phyloP scores from a whole-genome alignment of 2,329 filamentous ascomycete genomes.

The Sporothrix pallida region DNA sequence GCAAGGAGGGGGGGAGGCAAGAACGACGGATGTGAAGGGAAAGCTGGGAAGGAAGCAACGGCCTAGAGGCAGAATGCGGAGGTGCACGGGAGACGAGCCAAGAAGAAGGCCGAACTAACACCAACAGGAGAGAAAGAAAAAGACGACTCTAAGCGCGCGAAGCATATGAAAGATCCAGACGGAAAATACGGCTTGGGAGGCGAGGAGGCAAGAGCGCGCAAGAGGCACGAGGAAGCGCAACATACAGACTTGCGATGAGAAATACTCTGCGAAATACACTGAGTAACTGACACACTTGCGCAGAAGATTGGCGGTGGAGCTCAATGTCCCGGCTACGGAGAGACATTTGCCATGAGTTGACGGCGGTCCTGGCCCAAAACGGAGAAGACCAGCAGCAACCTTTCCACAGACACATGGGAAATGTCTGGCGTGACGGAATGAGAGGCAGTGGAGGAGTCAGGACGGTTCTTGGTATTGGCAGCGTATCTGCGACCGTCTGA shows the following conservation, averaged over 20 bases:
- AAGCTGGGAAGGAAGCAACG: constrained; percentile 12
- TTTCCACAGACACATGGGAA: constrained; percentile 15
- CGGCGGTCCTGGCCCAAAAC: constrained; percentile 12
- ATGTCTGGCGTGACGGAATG: constrained; percentile 22
- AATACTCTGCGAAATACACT: background rate
- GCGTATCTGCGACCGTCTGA: no score
- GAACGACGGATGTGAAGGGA: constrained; percentile 5
- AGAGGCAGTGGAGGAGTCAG: constrained; percentile 15
- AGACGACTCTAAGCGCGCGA: background rate
- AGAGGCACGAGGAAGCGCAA: background rate
- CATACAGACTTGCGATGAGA: background rate
- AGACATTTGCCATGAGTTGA: constrained; percentile 12
- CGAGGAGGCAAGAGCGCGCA: background rate
- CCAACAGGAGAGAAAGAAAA: background rate
- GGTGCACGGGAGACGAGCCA: background rate
- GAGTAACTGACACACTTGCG: background rate
- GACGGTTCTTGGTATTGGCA: no score
- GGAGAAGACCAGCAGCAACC: constrained; percentile 6
- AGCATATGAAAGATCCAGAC: background rate
- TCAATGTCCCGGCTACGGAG: background rate
- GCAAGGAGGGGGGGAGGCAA: constrained; percentile 6
- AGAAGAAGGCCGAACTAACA: background rate
- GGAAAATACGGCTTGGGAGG: background rate
- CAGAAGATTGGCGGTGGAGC: constrained; percentile 16
- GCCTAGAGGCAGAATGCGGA: constrained; percentile 17